Evolutionary conservation across 164 flowering plant genomes (phyloP), one percentile per base, ranked within the genome.

Genomic region (Cinnamomum chago): DNA sequence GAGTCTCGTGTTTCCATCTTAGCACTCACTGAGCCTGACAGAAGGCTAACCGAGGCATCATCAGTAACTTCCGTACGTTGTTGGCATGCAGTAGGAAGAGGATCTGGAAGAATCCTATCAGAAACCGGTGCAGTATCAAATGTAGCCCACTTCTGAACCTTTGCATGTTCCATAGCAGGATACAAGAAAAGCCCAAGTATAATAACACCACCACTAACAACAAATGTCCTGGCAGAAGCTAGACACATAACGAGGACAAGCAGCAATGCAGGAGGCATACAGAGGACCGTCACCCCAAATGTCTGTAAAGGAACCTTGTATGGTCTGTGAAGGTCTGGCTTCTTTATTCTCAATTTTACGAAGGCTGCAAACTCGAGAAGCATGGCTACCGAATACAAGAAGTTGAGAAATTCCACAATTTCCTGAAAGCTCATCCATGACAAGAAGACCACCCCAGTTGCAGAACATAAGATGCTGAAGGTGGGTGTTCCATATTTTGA

Each of bases 401-500:
- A 92, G 73, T 94, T 94, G 3, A 91, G 90, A 50, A 92, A 89
- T 73, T 92, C 98, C 65, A 94, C 40, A 64, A 94, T 92, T 80
- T 94, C 96, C 51, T 94, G 96, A 76, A 94, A 94, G 72, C 90
- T 92, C 97, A 92, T 88, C 97, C 97, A 94, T 28, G 98, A 92
- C 72, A 92, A 73, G 86, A 92, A 85, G 27, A 94, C 76, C 15
- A 94, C 98, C 73, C 98, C 96, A 55, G 88, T 83, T 62, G 97
- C 98, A 22, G 97, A 94, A 83, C 88, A 91, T 79, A 94, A 67
- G 67, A 94, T 94, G 90, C 98, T 91, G 40, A 91, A 11, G 4
- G 96, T 89, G 20, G 97, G 98, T 2, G 98, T 92, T 65, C 97
- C 96, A 50, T 91, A 85, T 72, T 86, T 91, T 23, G 98, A 94